These are phyloP conservation scores for Taiozyma sp. DNA, from an alignment of 1,139 yeast species.

Conservation along the genomic window DNA sequence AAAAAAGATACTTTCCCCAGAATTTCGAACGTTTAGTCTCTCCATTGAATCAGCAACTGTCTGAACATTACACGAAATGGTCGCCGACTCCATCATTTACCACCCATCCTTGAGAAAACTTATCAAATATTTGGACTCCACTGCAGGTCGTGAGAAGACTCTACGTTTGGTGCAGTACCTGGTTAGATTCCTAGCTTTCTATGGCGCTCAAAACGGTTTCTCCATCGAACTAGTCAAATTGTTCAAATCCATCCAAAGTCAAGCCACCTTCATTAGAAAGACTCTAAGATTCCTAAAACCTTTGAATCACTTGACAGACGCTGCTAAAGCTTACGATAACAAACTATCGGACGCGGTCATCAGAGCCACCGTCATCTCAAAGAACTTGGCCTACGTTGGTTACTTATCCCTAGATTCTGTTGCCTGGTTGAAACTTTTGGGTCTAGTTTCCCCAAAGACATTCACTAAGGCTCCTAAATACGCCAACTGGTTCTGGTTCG, in stretches of 20 bases:
- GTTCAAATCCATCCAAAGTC: conserved; percentile 49
- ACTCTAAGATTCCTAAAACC: conserved; percentile 86
- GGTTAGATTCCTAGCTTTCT: conserved; percentile 65
- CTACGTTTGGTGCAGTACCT: conserved; percentile 80
- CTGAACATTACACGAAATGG: conserved; percentile 38
- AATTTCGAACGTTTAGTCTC: not conserved
- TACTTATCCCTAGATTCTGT: conserved; percentile 74
- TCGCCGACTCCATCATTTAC: conserved; percentile 59
- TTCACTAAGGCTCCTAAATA: conserved; percentile 35
- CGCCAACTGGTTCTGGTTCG: conserved; percentile 70
- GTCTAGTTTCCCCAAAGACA: conserved; percentile 30
- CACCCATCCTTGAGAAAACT: conserved; percentile 72
- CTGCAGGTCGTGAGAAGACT: conserved; percentile 76
- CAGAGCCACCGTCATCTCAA: conserved; percentile 53
- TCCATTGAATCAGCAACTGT: not conserved
- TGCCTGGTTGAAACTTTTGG: conserved; percentile 56
- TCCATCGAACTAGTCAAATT: conserved; percentile 44
- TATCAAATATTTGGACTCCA: conserved; percentile 59
- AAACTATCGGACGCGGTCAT: conserved; percentile 64
- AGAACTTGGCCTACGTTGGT: conserved; percentile 71
- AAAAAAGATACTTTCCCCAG: not conserved
- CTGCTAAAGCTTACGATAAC: conserved; percentile 66
- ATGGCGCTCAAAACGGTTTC: conserved; percentile 59
- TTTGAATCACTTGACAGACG: conserved; percentile 64
- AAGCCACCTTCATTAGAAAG: conserved; percentile 72